Conservation (phyloP, 768 basidiomycete genomes). For the Kwoniella heveanensis region DNA sequence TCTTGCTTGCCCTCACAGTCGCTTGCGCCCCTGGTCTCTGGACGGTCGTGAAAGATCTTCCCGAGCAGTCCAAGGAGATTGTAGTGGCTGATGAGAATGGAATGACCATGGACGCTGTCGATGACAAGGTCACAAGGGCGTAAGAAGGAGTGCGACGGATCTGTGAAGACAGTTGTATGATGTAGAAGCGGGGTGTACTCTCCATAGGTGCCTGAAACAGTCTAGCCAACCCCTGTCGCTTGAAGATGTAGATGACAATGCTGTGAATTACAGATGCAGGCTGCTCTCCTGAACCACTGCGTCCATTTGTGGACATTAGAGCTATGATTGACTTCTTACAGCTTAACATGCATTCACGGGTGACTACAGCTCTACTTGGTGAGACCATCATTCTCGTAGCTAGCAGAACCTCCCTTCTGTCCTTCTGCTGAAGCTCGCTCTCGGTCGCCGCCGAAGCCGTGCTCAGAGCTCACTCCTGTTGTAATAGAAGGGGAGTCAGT, state of each 20-base stretch:
- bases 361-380: slow-evolving; percentile 29
- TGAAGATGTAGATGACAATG: no score
- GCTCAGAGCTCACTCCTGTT: slow-evolving; percentile 37
- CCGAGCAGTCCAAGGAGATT: slow-evolving; percentile 3
- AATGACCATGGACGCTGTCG: neutral
- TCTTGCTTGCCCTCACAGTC: slow-evolving; percentile 3
- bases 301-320: no score
- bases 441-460: slow-evolving; percentile 39
- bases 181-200: no score
- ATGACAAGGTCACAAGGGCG: neutral
- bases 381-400: slow-evolving; percentile 52
- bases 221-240: no score
- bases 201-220: no score
- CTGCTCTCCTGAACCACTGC: no score
- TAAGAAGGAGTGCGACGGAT: neutral
- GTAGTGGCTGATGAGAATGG: slow-evolving; percentile 5
- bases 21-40: slow-evolving; percentile 5
- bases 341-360: neutral
- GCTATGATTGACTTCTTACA: neutral
- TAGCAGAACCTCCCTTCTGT: slow-evolving; percentile 50
- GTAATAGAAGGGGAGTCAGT: neutral
- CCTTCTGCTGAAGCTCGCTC: slow-evolving; percentile 47
- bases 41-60: slow-evolving; percentile 2
- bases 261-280: no score
- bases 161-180: neutral